Base-by-base conservation (phyloP, 2,329 filamentous ascomycete genomes). In the Didymella sp. region DNA sequence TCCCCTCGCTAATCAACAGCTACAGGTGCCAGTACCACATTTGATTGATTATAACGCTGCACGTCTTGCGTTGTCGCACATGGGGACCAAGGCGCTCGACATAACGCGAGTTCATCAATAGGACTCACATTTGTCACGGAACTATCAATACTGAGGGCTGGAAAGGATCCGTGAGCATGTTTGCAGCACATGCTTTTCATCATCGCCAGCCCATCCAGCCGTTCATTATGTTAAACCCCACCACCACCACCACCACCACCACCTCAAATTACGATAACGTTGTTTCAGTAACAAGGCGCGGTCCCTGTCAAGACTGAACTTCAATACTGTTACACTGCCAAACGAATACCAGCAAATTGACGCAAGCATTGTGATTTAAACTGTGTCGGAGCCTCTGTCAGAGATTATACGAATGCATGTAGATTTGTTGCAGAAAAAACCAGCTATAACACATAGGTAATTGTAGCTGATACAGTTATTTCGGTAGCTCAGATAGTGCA, bases 11-110 rank as follows among this genome's bases (percentile, higher is more conserved):
- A 37, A 37, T 28, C 3, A 41, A 2, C 15, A 40, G 28, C 31
- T 56, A 41, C 47, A 51, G 53, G 53, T 56, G 51, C 53, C 53
- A 41, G 53, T 22, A 45, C 45, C 15, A 17, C 25, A 25, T 40
- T 49, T 21, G 40, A 44, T 25, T 30, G 45, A 45, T 12, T 25
- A 27, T 45, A 19, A 25, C 38, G 31, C 33, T n/a, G 15, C 44
- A 17, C 38, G 11, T 9, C 4, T 12, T 22, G 3, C 9, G 4
- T 6, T 2, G 13, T 19, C 21, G 11, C 7, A 37, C 33, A 37
- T 11, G 19, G 24, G 22, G 13, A 25, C 4, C 38, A 19, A n/a
- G 17, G 6, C 19, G 19, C 22, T 11, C 12, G 4, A 4, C 5
- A 2, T 19, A 38, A 13, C 3, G 19, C 4, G 22, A 22, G 22